These are phyloP conservation scores for Penicillium sp. DNA, from an alignment of 2,329 filamentous ascomycete genomes.

Conservation along the genomic window DNA sequence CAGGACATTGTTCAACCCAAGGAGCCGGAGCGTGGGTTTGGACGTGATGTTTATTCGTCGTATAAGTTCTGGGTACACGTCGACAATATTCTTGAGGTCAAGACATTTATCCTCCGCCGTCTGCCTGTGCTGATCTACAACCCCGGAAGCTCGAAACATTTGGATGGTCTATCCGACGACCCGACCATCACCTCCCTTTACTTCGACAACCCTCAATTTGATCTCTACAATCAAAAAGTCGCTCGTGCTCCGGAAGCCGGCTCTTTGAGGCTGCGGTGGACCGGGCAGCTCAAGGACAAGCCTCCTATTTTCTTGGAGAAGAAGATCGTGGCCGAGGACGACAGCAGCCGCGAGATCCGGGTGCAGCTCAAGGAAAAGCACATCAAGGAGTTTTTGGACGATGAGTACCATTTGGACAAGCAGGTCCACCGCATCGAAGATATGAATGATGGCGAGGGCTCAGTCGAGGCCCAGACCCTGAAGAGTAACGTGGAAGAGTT, in stretches of 20 bases:
- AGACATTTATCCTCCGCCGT: constrained; percentile 89
- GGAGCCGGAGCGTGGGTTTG: constrained; percentile 50
- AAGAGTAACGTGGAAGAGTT: constrained; percentile 73
- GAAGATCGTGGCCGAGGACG: constrained; percentile 77
- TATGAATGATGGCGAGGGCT: constrained; percentile 64
- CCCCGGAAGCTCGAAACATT: constrained; percentile 76
- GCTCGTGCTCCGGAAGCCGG: constrained; percentile 72
- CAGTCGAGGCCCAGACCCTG: constrained; percentile 67
- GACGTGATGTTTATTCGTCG: constrained; percentile 72
- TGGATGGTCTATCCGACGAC: constrained; percentile 74
- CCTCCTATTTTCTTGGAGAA: constrained; percentile 86
- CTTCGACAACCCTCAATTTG: constrained; percentile 86
- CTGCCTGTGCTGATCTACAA: constrained; percentile 93
- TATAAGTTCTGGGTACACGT: constrained; percentile 97
- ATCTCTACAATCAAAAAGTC: constrained; percentile 84
- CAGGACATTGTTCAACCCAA: constrained; percentile 54
- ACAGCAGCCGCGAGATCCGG: constrained; percentile 74
- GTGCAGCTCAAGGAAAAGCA: constrained; percentile 95
- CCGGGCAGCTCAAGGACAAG: constrained; percentile 75
- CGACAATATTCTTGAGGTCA: constrained; percentile 95
- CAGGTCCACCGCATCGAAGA: constrained; percentile 79
- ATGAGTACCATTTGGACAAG: constrained; percentile 91
- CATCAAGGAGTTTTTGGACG: constrained; percentile 80
- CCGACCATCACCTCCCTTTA: constrained; percentile 94
- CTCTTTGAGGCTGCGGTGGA: constrained; percentile 88